Conservation (phyloP, 2,329 filamentous ascomycete species). For the Colletotrichum lini region DNA sequence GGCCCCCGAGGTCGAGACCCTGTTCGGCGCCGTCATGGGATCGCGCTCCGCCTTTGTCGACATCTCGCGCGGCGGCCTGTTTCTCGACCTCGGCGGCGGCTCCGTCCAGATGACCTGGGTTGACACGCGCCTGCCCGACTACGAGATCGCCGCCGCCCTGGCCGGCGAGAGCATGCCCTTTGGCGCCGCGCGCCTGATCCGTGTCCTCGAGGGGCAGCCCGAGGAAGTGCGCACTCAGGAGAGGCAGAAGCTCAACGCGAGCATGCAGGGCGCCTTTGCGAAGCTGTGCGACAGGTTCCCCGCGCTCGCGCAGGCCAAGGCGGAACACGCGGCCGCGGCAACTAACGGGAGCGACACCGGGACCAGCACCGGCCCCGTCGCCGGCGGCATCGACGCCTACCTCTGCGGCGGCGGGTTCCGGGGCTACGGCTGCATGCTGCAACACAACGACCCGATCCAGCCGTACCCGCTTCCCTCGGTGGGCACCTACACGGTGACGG, state of each 20-base stretch:
- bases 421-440: conserved; percentile 91
- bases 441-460: conserved; percentile 79
- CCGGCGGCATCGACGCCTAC: conserved; percentile 77
- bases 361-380: conserved; percentile 34
- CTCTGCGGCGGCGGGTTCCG: conserved; percentile 92
- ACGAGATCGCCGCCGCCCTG: conserved; percentile 67
- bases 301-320: conserved; percentile 57
- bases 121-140: conserved; percentile 62
- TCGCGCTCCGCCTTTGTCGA: conserved; percentile 80
- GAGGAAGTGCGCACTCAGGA: conserved; percentile 61
- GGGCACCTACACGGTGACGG: conserved; percentile 80
- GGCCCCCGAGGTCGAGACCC: conserved; percentile 84
- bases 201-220: conserved; percentile 60
- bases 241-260: conserved; percentile 67
- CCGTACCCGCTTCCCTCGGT: conserved; percentile 89
- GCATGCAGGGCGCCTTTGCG: conserved; percentile 73
- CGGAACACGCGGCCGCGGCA: conserved; percentile 30
- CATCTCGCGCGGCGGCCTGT: conserved; percentile 76
- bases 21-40: conserved; percentile 83
- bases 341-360: conserved; percentile 52
- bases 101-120: conserved; percentile 77
- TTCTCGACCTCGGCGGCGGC: conserved; percentile 88
- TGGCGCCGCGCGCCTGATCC: conserved; percentile 71
- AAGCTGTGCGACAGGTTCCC: conserved; percentile 65
- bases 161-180: conserved; percentile 72